Conservation (phyloP, 2,329 filamentous ascomycete species). For the Aspergillus sojae region DNA sequence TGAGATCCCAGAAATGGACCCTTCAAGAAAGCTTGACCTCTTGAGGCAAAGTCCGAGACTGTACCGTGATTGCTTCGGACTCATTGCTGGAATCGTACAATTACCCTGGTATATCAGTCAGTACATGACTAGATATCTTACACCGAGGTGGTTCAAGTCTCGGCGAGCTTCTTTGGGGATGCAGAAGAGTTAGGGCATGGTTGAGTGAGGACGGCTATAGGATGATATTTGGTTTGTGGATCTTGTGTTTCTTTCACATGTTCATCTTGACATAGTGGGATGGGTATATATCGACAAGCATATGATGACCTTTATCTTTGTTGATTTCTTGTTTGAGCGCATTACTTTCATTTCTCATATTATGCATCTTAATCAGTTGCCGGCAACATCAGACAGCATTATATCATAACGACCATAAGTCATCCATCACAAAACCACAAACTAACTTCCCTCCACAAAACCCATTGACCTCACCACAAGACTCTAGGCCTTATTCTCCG, state of each 20-base stretch:
- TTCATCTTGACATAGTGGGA: neutral
- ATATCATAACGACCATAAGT: neutral
- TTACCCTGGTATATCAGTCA: neutral
- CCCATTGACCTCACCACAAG: neutral
- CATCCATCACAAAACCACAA: neutral
- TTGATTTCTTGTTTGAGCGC: neutral
- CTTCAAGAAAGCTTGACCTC: neutral
- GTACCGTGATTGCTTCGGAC: neutral
- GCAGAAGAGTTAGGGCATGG: neutral
- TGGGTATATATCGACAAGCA: neutral
- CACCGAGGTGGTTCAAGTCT: neutral
- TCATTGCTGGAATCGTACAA: neutral
- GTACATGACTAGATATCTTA: neutral
- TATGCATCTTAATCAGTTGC: neutral
- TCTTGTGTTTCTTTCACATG: neutral
- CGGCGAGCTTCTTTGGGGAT: neutral
- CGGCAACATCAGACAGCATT: constrained; percentile 1
- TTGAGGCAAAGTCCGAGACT: neutral
- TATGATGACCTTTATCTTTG: neutral
- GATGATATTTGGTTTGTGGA: neutral
- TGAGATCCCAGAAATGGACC: neutral
- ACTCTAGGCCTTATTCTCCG: neutral
- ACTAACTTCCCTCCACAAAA: neutral
- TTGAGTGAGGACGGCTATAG: no score
- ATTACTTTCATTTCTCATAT: neutral